Evolutionary conservation across 164 flowering plant species (phyloP).

Genomic region (Vitis rotundifolia): DNA sequence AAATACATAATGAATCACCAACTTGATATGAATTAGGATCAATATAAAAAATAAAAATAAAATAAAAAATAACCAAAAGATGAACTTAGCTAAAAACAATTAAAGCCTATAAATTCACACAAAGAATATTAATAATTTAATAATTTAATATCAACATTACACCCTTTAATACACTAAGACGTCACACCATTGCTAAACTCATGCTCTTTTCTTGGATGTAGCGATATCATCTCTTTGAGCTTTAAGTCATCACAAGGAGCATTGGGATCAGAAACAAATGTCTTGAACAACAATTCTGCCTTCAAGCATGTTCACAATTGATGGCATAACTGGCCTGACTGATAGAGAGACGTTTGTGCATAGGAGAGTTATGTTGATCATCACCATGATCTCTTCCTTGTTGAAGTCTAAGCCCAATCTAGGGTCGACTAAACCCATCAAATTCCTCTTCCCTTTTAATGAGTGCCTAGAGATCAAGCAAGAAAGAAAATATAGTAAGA

Average conservation of each 20-base stretch:
- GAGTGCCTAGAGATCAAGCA: constrained; percentile 20
- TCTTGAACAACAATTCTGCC: constrained; percentile 30
- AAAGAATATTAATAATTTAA: too few relatives aligned
- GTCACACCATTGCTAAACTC: too few relatives aligned
- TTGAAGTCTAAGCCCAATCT: constrained; percentile 35
- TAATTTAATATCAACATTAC: too few relatives aligned
- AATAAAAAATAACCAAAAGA: too few relatives aligned
- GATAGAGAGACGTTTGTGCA: constrained; percentile 42
- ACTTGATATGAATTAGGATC: too few relatives aligned
- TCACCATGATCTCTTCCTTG: constrained; percentile 30
- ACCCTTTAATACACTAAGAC: too few relatives aligned
- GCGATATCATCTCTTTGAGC: constrained; percentile 1
- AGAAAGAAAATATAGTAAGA: not conserved
- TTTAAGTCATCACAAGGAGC: constrained; percentile 11
- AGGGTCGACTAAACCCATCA: constrained; percentile 49
- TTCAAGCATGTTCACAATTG: constrained; percentile 62
- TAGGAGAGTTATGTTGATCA: constrained; percentile 42
- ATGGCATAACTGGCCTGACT: constrained; percentile 53
- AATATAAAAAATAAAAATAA: too few relatives aligned
- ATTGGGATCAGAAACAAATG: constrained; percentile 8
- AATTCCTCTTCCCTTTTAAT: constrained; percentile 31
- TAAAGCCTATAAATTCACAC: too few relatives aligned
- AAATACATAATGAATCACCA: too few relatives aligned
- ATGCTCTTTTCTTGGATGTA: not conserved
- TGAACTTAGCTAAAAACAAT: too few relatives aligned